These are phyloP conservation scores for Melaleuca alternifolia DNA, from an alignment of 345 rosid species.

Conservation along the genomic window DNA sequence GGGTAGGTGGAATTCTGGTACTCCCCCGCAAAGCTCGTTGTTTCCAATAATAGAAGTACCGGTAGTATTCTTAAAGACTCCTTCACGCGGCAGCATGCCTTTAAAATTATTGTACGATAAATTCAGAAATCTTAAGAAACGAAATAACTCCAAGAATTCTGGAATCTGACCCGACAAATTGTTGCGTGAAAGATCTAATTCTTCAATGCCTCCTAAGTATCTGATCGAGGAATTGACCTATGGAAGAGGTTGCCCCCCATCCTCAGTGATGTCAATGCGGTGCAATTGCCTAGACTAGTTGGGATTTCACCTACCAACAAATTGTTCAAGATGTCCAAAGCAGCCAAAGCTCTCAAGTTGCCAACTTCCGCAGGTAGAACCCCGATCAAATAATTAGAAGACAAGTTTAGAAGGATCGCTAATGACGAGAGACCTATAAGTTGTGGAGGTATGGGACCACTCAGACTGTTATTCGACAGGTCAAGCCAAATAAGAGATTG, in stretches of 20 bases:
- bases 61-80: neutral
- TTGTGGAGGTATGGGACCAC: neutral
- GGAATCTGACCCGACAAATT: neutral
- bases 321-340: neutral
- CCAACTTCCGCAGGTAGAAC: neutral
- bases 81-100: neutral
- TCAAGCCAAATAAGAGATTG: neutral
- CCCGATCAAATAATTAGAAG: neutral
- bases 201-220: neutral
- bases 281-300: neutral
- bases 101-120: neutral
- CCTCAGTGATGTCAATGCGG: neutral
- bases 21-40: neutral
- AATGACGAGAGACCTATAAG: neutral
- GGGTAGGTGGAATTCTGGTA: neutral
- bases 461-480: neutral
- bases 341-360: neutral
- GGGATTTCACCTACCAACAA: neutral
- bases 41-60: neutral
- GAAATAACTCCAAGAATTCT: neutral
- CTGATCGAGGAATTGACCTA: neutral
- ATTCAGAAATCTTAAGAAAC: neutral
- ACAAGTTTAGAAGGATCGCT: neutral
- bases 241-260: neutral
- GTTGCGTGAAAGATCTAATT: neutral